Evolutionary conservation across 192 early-diverging fungal species (phyloP).

Genomic region (Podila clonocystis): DNA sequence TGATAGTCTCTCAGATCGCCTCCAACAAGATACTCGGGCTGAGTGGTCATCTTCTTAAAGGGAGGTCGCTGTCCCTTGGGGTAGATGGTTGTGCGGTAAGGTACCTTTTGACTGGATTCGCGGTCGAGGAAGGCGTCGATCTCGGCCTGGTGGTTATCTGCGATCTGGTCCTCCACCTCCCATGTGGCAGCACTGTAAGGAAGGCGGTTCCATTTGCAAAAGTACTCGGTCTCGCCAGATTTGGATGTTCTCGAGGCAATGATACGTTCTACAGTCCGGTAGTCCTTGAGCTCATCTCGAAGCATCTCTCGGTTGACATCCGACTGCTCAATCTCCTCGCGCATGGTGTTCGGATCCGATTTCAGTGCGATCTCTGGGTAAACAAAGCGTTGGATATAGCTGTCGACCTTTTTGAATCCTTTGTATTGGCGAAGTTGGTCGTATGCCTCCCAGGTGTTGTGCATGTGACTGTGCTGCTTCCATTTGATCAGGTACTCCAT

Average conservation of each 20-base stretch:
- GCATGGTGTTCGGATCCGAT: constrained; percentile 61
- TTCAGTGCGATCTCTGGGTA: constrained; percentile 65
- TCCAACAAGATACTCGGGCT: constrained; percentile 85
- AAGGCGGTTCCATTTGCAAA: constrained; percentile 92
- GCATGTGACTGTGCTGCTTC: constrained; percentile 89
- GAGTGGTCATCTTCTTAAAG: constrained; percentile 80
- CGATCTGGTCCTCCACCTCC: constrained; percentile 81
- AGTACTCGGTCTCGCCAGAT: constrained; percentile 78
- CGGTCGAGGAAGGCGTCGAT: constrained; percentile 91
- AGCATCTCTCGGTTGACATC: constrained; percentile 87
- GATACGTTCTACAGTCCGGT: constrained; percentile 89
- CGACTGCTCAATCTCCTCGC: constrained; percentile 91
- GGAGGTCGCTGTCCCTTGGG: constrained; percentile 70
- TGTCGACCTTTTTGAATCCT: constrained; percentile 90
- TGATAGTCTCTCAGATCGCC: constrained; percentile 97
- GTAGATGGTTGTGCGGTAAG: constrained; percentile 70
- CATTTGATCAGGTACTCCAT: constrained; percentile 94
- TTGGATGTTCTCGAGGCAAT: constrained; percentile 71
- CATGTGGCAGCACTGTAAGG: constrained; percentile 92
- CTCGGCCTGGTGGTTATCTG: constrained; percentile 76
- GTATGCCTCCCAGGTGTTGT: constrained; percentile 90
- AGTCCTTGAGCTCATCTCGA: constrained; percentile 83
- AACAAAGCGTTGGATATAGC: constrained; percentile 78
- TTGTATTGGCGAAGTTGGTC: constrained; percentile 75
- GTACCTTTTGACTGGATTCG: constrained; percentile 74